Percentiles rank a stretch among this genome's conserved stretches.
These are phyloP conservation scores for Fusarium nygamai DNA, from an alignment of 2,329 filamentous ascomycete species.

Conservation along the genomic window DNA sequence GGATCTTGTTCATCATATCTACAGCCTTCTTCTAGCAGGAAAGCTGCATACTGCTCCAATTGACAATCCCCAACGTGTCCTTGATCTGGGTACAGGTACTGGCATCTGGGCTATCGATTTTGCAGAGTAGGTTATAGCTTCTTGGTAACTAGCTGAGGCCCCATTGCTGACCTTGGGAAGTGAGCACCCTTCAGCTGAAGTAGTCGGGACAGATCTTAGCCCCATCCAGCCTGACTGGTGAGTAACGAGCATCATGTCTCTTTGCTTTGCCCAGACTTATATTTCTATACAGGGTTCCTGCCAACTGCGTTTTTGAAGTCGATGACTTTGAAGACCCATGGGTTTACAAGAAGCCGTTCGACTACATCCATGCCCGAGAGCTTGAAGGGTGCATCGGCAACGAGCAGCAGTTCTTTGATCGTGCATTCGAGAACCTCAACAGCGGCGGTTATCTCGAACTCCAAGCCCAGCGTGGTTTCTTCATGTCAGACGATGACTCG, in stretches of 20 bases:
- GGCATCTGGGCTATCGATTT: slow-evolving; percentile 35
- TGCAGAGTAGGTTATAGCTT: slow-evolving; percentile 9
- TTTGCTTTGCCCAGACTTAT: rapidly evolving
- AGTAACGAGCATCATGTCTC: rapidly evolving
- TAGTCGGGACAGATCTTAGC: slow-evolving; percentile 31
- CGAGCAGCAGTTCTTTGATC: slow-evolving; percentile 23
- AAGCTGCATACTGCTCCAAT: slow-evolving; percentile 24
- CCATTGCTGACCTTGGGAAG: background rate
- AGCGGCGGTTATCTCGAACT: slow-evolving; percentile 26
- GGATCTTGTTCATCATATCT: slow-evolving; percentile 31
- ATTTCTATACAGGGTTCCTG: background rate
- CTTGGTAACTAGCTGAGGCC: rapidly evolving
- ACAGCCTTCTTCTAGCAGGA: slow-evolving; percentile 13
- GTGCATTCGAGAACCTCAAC: slow-evolving; percentile 8
- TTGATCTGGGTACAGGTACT: slow-evolving; percentile 26
- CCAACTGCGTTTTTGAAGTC: slow-evolving; percentile 27
- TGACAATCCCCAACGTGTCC: slow-evolving; percentile 10
- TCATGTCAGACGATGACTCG: slow-evolving; percentile 27
- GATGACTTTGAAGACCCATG: slow-evolving; percentile 30
- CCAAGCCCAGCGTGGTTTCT: slow-evolving; percentile 13
- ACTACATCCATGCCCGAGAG: slow-evolving; percentile 33
- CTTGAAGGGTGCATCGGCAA: slow-evolving; percentile 28
- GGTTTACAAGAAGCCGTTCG: slow-evolving; percentile 26
- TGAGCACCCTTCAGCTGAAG: slow-evolving; percentile 26
- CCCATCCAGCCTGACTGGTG: slow-evolving; percentile 34